Evolutionary conservation across 805 yeast genomes (phyloP).

Genomic region (Candida yuanshanica): DNA sequence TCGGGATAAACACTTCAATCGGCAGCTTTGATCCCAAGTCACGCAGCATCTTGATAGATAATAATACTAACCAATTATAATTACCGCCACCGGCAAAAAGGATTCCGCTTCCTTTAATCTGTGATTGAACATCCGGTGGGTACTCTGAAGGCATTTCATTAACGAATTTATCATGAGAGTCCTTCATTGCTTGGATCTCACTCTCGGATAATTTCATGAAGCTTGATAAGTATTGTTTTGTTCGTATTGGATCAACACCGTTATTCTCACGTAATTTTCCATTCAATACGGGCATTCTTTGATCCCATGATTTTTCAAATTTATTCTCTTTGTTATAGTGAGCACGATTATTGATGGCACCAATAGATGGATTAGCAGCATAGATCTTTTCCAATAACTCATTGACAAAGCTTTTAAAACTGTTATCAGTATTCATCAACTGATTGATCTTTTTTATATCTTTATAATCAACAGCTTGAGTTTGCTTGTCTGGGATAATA

Average conservation of each 20-base stretch:
- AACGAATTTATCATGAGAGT: conserved; percentile 18
- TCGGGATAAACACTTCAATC: conserved; percentile 77
- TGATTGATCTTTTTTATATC: conserved; percentile 8
- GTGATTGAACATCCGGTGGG: conserved; percentile 31
- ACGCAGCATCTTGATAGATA: conserved; percentile 50
- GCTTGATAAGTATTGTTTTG: conserved; percentile 18
- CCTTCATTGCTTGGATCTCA: conserved; percentile 14
- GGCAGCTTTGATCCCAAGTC: conserved; percentile 66
- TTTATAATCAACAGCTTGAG: not conserved
- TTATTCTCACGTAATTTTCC: conserved; percentile 23
- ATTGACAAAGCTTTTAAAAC: conserved; percentile 16
- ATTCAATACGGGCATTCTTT: conserved; percentile 19
- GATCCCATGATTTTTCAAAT: conserved; percentile 10
- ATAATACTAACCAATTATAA: conserved; percentile 56
- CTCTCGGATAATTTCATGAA: conserved; percentile 12
- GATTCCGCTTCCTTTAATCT: conserved; percentile 49
- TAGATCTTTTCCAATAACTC: conserved; percentile 12
- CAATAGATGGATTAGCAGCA: conserved; percentile 14
- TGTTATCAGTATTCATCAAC: conserved; percentile 6
- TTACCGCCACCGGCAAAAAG: conserved; percentile 74
- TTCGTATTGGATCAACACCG: conserved; percentile 19
- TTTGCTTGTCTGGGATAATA: not conserved
- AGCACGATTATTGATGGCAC: conserved; percentile 16
- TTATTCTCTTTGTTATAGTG: conserved; percentile 19
- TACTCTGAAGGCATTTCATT: conserved; percentile 33